A percentile compares a stretch with the other conserved stretches of the same genome.
Evolutionary conservation across 495 filamentous ascomycete genomes (phyloP).

Genomic region (Aspergillus cavernicola): DNA sequence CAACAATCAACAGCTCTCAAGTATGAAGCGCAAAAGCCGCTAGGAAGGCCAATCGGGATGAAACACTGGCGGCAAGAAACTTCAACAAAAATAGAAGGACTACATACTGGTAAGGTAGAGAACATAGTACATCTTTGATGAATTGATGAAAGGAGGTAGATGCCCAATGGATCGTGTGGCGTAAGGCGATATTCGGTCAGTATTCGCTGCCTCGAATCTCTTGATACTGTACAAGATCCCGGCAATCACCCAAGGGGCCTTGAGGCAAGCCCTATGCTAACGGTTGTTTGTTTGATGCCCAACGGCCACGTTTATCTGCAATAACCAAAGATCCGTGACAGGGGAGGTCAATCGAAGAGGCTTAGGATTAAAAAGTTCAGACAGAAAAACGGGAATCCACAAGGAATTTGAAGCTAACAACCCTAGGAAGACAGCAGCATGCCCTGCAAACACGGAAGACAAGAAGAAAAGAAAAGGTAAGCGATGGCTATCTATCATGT

Average conservation of each 20-base stretch:
- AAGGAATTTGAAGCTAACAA: conserved; percentile 12
- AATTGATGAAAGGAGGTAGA: conserved; percentile 10
- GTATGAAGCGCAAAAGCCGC: not conserved
- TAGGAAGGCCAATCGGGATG: conserved; percentile 1
- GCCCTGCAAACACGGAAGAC: conserved; percentile 14
- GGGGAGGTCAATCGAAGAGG: conserved; percentile 16
- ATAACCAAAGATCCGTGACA: conserved; percentile 16
- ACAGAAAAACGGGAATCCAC: conserved; percentile 11
- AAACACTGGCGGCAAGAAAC: not conserved
- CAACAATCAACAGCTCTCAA: conserved; percentile 1
- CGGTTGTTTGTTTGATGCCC: conserved; percentile 31
- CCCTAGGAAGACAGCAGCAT: conserved; percentile 11
- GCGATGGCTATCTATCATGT: conserved; percentile 15
- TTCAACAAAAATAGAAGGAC: conserved; percentile 1
- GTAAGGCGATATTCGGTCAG: conserved; percentile 14
- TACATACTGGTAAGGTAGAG: conserved; percentile 66
- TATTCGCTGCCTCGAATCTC: conserved; percentile 25
- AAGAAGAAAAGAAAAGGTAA: conserved; percentile 23
- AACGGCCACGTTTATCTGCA: conserved; percentile 24
- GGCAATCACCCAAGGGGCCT: conserved; percentile 32
- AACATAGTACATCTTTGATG: conserved; percentile 66
- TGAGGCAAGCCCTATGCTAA: conserved; percentile 22
- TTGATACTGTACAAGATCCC: conserved; percentile 30
- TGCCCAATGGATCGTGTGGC: conserved; percentile 24
- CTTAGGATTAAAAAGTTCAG: conserved; percentile 13